phyloP scores from a whole-genome alignment of 306 rosid genomes.

The Pterocarpus santalinus region DNA sequence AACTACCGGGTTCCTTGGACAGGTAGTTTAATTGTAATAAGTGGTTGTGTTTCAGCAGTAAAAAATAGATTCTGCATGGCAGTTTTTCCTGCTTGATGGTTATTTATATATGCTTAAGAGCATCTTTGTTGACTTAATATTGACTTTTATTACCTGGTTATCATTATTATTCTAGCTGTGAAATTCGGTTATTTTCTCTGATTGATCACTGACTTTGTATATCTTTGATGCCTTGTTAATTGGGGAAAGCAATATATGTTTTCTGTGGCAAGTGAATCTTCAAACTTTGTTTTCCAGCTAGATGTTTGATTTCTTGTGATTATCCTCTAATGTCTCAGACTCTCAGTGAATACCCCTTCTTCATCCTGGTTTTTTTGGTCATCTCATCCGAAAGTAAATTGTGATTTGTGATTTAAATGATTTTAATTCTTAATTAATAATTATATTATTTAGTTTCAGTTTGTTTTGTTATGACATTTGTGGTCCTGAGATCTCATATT shows the following conservation, averaged over 20 bases:
- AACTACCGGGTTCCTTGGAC: constrained; percentile 99
- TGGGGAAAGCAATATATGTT: constrained; percentile 20
- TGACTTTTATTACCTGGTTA: constrained; percentile 1
- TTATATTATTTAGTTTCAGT: constrained; percentile 3
- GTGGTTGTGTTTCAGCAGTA: not conserved
- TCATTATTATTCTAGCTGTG: not conserved
- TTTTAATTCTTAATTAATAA: constrained; percentile 13
- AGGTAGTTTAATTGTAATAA: constrained; percentile 61
- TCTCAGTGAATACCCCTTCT: not conserved
- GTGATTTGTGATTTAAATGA: constrained; percentile 2
- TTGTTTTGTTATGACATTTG: constrained; percentile 15
- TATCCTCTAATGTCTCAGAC: not conserved
- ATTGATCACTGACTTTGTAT: not conserved
- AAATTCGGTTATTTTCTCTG: not conserved
- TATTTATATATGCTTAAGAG: constrained; percentile 11
- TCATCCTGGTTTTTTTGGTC: constrained; percentile 7
- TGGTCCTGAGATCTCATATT: constrained; percentile 15
- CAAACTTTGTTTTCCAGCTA: not conserved
- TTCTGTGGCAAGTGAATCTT: constrained; percentile 6
- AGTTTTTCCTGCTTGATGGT: constrained; percentile 6
- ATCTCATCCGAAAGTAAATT: constrained; percentile 4
- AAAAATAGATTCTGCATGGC: constrained; percentile 4
- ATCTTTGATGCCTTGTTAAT: constrained; percentile 23
- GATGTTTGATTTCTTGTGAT: constrained; percentile 7
- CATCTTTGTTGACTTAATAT: not conserved